These are phyloP conservation scores for Wickerhamomyces sydowiorum DNA, from an alignment of 805 yeast species.

Conservation along the genomic window DNA sequence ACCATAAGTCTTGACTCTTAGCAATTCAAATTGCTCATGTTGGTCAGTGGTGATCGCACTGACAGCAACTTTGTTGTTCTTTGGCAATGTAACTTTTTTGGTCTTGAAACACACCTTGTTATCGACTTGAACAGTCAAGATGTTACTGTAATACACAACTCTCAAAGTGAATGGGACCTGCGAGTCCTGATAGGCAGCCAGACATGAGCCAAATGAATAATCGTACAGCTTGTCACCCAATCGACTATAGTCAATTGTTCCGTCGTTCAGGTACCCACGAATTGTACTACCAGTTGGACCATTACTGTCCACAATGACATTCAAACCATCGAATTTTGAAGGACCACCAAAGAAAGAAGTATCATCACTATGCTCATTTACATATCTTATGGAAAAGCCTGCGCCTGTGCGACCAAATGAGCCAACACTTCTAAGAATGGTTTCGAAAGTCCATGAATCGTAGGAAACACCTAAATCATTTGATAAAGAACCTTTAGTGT, in stretches of 20 bases:
- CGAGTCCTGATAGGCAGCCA: constrained; percentile 56
- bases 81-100: constrained; percentile 42
- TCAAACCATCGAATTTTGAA: constrained; percentile 54
- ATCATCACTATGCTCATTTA: constrained; percentile 28
- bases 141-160: constrained; percentile 46
- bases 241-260: constrained; percentile 32
- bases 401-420: constrained; percentile 42
- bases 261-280: constrained; percentile 58
- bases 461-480: constrained; percentile 23
- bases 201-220: constrained; percentile 47
- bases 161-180: constrained; percentile 68
- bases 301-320: constrained; percentile 49
- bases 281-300: constrained; percentile 44
- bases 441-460: constrained; percentile 51
- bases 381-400: constrained; percentile 55
- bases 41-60: constrained; percentile 40
- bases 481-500: constrained; percentile 43
- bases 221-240: constrained; percentile 21
- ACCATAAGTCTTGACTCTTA: constrained; percentile 51
- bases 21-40: constrained; percentile 60
- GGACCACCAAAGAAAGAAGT: constrained; percentile 50
- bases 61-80: constrained; percentile 43
- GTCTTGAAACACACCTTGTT: constrained; percentile 69
- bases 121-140: constrained; percentile 64
- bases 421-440: constrained; percentile 59